Conservation (phyloP, 2,329 filamentous ascomycete species). For the Talaromyces pinophilus region DNA sequence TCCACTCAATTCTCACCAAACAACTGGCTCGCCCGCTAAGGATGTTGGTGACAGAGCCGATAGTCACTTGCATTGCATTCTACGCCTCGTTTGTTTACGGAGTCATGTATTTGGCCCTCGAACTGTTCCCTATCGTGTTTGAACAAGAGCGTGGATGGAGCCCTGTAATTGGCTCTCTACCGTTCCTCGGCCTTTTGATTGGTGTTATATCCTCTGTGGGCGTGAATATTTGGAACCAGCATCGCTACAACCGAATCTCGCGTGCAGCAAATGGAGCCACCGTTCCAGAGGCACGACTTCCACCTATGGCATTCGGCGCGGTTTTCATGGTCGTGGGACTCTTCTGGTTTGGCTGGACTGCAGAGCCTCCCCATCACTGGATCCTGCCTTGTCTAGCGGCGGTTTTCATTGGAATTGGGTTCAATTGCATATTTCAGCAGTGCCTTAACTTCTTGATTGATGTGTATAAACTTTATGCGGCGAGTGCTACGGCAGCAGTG, state of each 20-base stretch:
- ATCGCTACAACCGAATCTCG: constrained; percentile 38
- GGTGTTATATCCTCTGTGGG: constrained; percentile 43
- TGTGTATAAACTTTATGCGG: constrained; percentile 44
- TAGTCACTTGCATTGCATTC: constrained; percentile 47
- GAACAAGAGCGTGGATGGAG: constrained; percentile 43
- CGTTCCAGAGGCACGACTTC: not conserved
- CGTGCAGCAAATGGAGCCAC: constrained; percentile 29
- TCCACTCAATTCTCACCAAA: constrained; percentile 39
- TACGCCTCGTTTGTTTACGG: constrained; percentile 37
- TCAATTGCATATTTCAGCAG: constrained; percentile 51
- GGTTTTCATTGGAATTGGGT: constrained; percentile 49
- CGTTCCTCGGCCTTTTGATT: constrained; percentile 46
- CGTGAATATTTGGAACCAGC: constrained; percentile 45
- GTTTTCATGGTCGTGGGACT: constrained; percentile 19
- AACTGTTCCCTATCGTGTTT: constrained; percentile 35
- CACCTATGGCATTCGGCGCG: constrained; percentile 8
- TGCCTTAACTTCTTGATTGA: constrained; percentile 52
- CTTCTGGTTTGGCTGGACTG: constrained; percentile 22
- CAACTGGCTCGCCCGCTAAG: constrained; percentile 45
- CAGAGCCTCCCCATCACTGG: constrained; percentile 15
- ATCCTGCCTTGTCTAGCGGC: constrained; percentile 17
- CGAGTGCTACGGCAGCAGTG: constrained; percentile 46
- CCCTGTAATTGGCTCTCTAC: constrained; percentile 43
- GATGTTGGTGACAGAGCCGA: constrained; percentile 52
- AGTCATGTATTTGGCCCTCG: constrained; percentile 34